These are phyloP conservation scores for Citrus medica DNA, from an alignment of 345 rosid genomes.

Conservation along the genomic window DNA sequence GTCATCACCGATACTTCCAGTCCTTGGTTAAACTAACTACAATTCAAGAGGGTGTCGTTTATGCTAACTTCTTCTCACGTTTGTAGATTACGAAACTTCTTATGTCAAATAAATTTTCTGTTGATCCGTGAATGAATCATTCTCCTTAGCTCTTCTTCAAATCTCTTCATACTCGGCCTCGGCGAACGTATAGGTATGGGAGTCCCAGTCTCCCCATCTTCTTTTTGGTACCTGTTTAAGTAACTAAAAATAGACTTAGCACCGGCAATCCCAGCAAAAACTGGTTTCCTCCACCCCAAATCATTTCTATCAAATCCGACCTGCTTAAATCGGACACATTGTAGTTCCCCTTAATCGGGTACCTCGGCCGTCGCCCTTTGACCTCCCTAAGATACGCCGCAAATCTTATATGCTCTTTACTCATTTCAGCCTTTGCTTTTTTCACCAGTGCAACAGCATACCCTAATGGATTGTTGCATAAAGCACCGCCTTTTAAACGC, in stretches of 20 bases:
- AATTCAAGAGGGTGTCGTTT: too few species aligned
- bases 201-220: constrained; percentile 17
- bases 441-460: neutral
- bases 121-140: neutral
- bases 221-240: neutral
- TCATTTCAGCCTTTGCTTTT: neutral
- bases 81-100: too few species aligned
- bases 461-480: neutral
- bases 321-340: neutral
- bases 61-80: too few species aligned
- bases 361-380: neutral
- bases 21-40: too few species aligned
- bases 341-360: neutral
- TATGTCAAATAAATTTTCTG: neutral
- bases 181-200: constrained; percentile 19
- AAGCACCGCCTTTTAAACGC: constrained; percentile 15
- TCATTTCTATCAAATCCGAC: constrained; percentile 13
- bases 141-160: constrained; percentile 7
- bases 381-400: neutral
- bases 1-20: too few species aligned
- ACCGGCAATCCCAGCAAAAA: constrained; percentile 16
- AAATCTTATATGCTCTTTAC: neutral
- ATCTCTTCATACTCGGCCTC: constrained; percentile 14
- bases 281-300: constrained; percentile 25
- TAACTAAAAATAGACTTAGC: neutral